A percentile compares a stretch with the other conserved stretches of the same genome.
These are phyloP conservation scores for Isatis lusitanica DNA, from an alignment of 441 rosid genomes.

Conservation along the genomic window DNA sequence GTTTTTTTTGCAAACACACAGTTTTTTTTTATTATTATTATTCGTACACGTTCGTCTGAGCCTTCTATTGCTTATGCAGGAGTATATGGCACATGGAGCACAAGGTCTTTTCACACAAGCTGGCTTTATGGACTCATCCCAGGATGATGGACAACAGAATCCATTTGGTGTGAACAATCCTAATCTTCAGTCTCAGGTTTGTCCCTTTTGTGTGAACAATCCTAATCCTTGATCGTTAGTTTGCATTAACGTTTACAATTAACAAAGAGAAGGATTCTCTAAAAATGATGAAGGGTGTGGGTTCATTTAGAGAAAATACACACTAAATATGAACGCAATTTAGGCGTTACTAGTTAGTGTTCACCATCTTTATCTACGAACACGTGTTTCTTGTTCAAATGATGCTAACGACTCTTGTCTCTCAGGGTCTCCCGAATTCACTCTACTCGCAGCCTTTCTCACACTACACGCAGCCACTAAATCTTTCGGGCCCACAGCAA, in stretches of 20 bases:
- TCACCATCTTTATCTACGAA: not conserved
- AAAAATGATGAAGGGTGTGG: not conserved
- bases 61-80: slow-evolving; percentile 46
- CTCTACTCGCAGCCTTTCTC: slow-evolving; percentile 92
- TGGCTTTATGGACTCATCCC: slow-evolving; percentile 80
- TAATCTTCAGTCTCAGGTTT: slow-evolving; percentile 93
- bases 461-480: slow-evolving; percentile 75
- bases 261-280: not conserved
- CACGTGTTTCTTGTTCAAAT: not conserved
- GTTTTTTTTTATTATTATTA: not conserved
- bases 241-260: not conserved
- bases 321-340: not conserved
- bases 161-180: slow-evolving; percentile 81
- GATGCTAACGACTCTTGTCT: slow-evolving; percentile 13
- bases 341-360: not conserved
- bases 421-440: slow-evolving; percentile 88
- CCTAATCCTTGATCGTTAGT: slow-evolving; percentile 33
- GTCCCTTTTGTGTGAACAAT: slow-evolving; percentile 63
- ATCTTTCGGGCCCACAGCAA: slow-evolving; percentile 65
- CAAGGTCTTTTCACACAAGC: slow-evolving; percentile 94
- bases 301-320: not conserved
- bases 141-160: slow-evolving; percentile 81
- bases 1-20: too few relatives aligned
- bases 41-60: not conserved
- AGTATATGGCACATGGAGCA: slow-evolving; percentile 89